Conservation (phyloP, 2,329 filamentous ascomycete species). For the Dactylellina parvicollis region DNA sequence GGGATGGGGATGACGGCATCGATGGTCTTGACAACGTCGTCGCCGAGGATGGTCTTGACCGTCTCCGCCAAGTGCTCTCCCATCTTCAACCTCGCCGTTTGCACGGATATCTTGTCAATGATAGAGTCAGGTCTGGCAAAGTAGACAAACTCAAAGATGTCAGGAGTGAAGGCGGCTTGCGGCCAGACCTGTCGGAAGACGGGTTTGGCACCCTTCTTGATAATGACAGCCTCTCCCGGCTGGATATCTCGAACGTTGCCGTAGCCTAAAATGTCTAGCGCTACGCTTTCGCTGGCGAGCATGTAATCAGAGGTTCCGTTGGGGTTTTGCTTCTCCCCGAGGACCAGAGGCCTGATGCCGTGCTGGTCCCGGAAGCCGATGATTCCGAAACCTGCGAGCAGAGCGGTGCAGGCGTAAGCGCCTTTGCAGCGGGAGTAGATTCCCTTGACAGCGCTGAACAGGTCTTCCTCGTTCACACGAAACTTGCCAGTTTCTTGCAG, state of each 20-base stretch:
- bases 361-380: slow-evolving; percentile 82
- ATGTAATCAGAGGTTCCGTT: slow-evolving; percentile 81
- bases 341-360: slow-evolving; percentile 82
- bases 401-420: slow-evolving; percentile 81
- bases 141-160: slow-evolving; percentile 90
- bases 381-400: slow-evolving; percentile 84
- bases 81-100: slow-evolving; percentile 86
- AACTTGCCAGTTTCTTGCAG: slow-evolving; percentile 82
- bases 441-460: slow-evolving; percentile 75
- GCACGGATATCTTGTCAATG: slow-evolving; percentile 88
- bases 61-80: slow-evolving; percentile 80
- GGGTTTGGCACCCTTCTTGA: slow-evolving; percentile 76
- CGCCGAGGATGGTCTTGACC: slow-evolving; percentile 73
- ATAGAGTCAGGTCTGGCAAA: slow-evolving; percentile 82
- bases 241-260: slow-evolving; percentile 77
- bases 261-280: slow-evolving; percentile 83
- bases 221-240: slow-evolving; percentile 84
- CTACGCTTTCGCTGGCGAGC: slow-evolving; percentile 88
- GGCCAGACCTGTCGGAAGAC: slow-evolving; percentile 79
- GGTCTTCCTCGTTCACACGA: slow-evolving; percentile 79
- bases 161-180: slow-evolving; percentile 77
- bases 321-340: slow-evolving; percentile 77
- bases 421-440: slow-evolving; percentile 79
- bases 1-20: slow-evolving; percentile 85
- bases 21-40: slow-evolving; percentile 77